Evolutionary conservation across 2,329 filamentous ascomycete genomes (phyloP).

Genomic region (Fusarium siculi): DNA sequence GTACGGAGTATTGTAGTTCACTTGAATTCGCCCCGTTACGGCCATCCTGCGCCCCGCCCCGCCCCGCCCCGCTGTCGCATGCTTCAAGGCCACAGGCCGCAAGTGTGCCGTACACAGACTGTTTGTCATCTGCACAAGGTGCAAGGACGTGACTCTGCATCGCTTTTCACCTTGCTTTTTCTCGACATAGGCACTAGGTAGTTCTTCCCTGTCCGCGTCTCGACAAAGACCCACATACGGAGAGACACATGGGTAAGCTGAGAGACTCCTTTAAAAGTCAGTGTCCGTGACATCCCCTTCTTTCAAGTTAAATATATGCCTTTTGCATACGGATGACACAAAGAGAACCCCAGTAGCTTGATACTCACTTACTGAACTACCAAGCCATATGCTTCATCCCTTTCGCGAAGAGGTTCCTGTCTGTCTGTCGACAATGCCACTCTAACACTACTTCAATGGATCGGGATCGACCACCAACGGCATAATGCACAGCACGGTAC

Average conservation of each 20-base stretch:
- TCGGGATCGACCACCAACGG: constrained; percentile 30
- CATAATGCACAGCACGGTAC: constrained; percentile 10
- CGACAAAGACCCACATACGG: constrained; percentile 6
- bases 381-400: neutral
- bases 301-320: neutral
- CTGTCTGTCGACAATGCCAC: neutral
- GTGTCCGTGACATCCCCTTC: constrained; percentile 14
- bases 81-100: neutral
- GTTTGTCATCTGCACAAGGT: constrained; percentile 4
- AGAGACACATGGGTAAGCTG: neutral
- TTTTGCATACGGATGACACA: neutral
- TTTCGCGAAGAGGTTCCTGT: neutral
- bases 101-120: constrained; percentile 2
- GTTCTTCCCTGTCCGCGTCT: constrained; percentile 7
- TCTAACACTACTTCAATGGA: constrained; percentile 8
- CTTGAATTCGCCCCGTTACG: neutral
- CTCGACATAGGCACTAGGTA: neutral
- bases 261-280: constrained; percentile 7
- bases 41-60: constrained; percentile 19
- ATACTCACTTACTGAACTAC: neutral
- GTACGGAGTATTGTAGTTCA: too few relatives aligned
- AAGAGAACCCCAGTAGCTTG: neutral
- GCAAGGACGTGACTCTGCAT: constrained; percentile 4
- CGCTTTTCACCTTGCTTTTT: neutral
- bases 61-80: constrained; percentile 36